Evolutionary conservation across 2,329 filamentous ascomycete species (phyloP), one percentile per base, ranked within the genome.

Genomic region (Rhynchosporium agropyri): DNA sequence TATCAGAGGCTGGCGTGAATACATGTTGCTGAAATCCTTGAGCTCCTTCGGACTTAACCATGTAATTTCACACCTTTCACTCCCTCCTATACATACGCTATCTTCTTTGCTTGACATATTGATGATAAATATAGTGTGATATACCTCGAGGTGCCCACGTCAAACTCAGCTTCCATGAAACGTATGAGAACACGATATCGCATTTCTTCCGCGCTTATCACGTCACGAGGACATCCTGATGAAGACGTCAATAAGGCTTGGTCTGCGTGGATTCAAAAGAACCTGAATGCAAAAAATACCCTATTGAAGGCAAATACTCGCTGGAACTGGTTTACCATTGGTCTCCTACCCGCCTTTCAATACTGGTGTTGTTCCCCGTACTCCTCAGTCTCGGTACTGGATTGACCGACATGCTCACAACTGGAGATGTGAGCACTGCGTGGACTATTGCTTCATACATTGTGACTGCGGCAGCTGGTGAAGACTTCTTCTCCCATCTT

Each of bases 391-490:
- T 71, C 3, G 58, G 57, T 4, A 61, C 70, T 49, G 68, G 68
- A 3, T 38, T 64, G 13, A 69, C 68, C 68, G 69, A 65, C 33
- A 71, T 70, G 69, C 51, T 55, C 10, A 48, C 33, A 8, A 33
- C 55, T 1, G 68, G 67, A 10, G 69, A 71, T 62, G 68, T 70
- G 10, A 56, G 68, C 2, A 68, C 68, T 20, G 67, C 69, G 3
- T 71, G 69, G 68, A 70, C 67, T 1, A 55, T 71, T 15, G 59
- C 63, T 0, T 31, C 69, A 15, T 71, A 71, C 45, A 66, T 71
- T 65, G 66, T 71, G 38, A 68, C 69, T 54, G 65, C 67, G 9
- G 69, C 69, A 36, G 68, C 69, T 33, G 64, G 66, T 67, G 50
- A 65, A 20, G 20, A 20, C 20, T 20, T 20, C 20, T 20, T 20